phyloP scores from a whole-genome alignment of 2,329 filamentous ascomycete species.

The Plenodomus lindquistii region DNA sequence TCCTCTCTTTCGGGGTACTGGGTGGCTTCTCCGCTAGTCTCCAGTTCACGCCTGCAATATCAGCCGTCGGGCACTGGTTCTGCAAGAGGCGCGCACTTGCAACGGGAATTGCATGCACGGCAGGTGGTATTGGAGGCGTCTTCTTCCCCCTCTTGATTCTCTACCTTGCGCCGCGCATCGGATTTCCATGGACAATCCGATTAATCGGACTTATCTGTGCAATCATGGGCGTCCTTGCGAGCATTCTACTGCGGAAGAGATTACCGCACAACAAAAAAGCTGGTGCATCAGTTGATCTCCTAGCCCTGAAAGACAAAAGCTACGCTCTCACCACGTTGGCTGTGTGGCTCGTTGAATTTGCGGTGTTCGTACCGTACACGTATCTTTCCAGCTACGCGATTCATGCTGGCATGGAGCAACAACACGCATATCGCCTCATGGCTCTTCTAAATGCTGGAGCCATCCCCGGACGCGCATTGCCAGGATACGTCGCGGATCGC shows the following conservation, averaged over 20 bases:
- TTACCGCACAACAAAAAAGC: constrained; percentile 46
- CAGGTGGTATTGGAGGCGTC: constrained; percentile 49
- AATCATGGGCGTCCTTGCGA: constrained; percentile 13
- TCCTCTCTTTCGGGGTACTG: constrained; percentile 51
- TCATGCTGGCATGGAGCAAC: constrained; percentile 12
- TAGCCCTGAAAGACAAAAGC: constrained; percentile 27
- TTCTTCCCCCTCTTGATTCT: constrained; percentile 60
- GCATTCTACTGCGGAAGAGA: constrained; percentile 53
- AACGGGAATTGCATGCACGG: constrained; percentile 48
- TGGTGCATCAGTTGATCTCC: constrained; percentile 41
- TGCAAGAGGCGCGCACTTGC: constrained; percentile 44
- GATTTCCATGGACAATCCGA: constrained; percentile 65
- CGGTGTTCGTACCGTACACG: constrained; percentile 63
- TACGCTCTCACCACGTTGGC: constrained; percentile 25
- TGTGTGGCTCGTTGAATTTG: constrained; percentile 57
- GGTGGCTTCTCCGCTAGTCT: constrained; percentile 47
- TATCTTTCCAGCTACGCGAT: constrained; percentile 56
- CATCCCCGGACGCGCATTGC: constrained; percentile 58
- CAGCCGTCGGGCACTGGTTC: constrained; percentile 49
- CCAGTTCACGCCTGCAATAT: constrained; percentile 45
- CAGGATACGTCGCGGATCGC: constrained; percentile 58
- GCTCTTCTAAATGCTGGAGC: constrained; percentile 55
- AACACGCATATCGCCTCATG: constrained; percentile 32
- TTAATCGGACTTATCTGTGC: constrained; percentile 65
- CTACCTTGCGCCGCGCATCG: constrained; percentile 58